phyloP scores from a whole-genome alignment of 1,284 basidiomycete genomes.

The Pascua guehoae region DNA sequence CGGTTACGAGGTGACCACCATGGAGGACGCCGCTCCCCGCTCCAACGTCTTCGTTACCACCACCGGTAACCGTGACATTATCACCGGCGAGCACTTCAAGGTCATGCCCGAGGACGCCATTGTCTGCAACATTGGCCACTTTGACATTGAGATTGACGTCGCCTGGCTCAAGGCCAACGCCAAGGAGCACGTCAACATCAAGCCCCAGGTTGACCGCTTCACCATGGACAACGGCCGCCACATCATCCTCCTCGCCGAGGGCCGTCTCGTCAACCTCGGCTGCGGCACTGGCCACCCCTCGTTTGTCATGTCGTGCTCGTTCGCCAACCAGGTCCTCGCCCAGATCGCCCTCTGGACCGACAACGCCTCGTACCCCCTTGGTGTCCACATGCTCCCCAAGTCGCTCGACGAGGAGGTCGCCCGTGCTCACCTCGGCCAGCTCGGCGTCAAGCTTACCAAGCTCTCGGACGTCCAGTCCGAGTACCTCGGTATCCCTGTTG shows the following conservation, averaged over 20 bases:
- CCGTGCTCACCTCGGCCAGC: conserved; percentile 83
- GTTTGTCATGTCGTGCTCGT: conserved; percentile 97
- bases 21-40: conserved; percentile 91
- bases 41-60: conserved; percentile 96
- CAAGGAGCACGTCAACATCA: conserved; percentile 80
- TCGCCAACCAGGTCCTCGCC: conserved; percentile 96
- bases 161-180: conserved; percentile 97
- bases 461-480: conserved; percentile 74
- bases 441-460: conserved; percentile 89
- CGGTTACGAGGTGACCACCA: conserved; percentile 96
- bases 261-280: conserved; percentile 97
- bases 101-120: conserved; percentile 98
- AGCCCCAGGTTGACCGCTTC: conserved; percentile 98
- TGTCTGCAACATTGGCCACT: conserved; percentile 90
- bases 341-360: conserved; percentile 98
- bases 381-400: conserved; percentile 96
- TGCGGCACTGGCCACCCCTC: conserved; percentile 87
- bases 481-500: conserved; percentile 86
- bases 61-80: conserved; percentile 98
- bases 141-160: conserved; percentile 98
- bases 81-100: conserved; percentile 85
- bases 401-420: conserved; percentile 97
- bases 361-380: conserved; percentile 68
- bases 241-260: conserved; percentile 95
- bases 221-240: conserved; percentile 88